Evolutionary conservation across 176 grass and related monocot genomes (phyloP), one percentile per base, ranked within the genome.

Genomic region (Zoysia pacifica): DNA sequence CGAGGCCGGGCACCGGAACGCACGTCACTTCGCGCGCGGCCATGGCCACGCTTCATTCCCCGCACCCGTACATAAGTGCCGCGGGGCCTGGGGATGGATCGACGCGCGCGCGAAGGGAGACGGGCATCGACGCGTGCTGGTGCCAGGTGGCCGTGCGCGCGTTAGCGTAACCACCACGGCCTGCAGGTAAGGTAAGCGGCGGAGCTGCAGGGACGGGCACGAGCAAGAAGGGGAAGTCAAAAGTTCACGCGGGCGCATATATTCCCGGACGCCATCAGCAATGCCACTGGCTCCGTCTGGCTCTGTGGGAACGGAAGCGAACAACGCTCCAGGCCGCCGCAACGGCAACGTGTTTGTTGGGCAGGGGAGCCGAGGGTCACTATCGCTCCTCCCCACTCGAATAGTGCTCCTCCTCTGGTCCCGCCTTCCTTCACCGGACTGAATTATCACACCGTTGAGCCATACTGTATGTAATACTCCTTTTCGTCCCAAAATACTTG

Each of bases 191-290:
- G 52, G 52, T 54, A 15, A 54, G 14, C 52, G 14, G 52, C 52
- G 4, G 52, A 54, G 13, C 52, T 54, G 52, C 6, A 47, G 6
- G 53, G 16, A 16, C 16, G 53, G 15, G 53, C 16, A 16, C 14
- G 53, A 1, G 45, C 45, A 6, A 7, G 45, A 7, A 3, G 15
- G 3, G 53, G 1, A 6, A 59, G 54, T 60, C 72, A 75, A 75
- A 67, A 68, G 76, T 2, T 79, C 39, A 55, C 63, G 76, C 64
- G 49, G 40, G 1, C 48, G 77, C 64, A 45, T 15, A 67, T 52
- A 67, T 79, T 38, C 62, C 48, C 11, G 63, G 38, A 11, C 28
- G 3, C 11, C 15, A 18, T 5, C 15, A 15, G 14, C 52, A 4
- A 55, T 55, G 52, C 52, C 15, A 55, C 52, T 54, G 49, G 11